Conservation (phyloP, 106 monocot species). For the Cymbidium sinense region DNA sequence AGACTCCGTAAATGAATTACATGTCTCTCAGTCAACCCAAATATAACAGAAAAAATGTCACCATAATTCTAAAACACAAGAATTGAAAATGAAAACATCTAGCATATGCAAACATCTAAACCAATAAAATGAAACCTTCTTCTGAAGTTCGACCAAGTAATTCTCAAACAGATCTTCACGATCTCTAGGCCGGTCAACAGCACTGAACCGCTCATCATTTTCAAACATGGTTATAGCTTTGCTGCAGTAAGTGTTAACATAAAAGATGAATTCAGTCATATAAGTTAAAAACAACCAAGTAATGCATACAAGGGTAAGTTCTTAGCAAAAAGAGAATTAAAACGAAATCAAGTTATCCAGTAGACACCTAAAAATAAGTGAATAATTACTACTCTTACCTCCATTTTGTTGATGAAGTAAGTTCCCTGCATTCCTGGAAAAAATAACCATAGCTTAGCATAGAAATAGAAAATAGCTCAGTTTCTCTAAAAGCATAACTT, state of each 20-base stretch:
- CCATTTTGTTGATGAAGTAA: conserved; percentile 73
- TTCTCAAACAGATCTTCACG: conserved; percentile 90
- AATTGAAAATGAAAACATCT: not conserved
- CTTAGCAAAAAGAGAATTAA: not conserved
- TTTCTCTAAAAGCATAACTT: not conserved
- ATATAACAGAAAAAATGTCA: not conserved
- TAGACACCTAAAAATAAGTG: not conserved
- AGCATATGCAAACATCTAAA: not conserved
- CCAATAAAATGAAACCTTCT: conserved; percentile 56
- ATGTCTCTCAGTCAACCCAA: not conserved
- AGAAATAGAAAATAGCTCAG: not conserved
- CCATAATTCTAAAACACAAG: not conserved
- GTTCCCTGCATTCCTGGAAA: conserved; percentile 85
- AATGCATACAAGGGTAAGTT: not conserved
- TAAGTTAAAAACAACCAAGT: not conserved
- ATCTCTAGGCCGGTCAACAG: conserved; percentile 82
- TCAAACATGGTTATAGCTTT: conserved; percentile 90
- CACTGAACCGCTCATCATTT: conserved; percentile 79
- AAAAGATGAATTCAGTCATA: not conserved
- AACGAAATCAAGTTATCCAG: not conserved
- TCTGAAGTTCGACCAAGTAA: conserved; percentile 77
- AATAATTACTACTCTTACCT: conserved; percentile 30
- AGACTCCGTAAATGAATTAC: not conserved
- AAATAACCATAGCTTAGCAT: not conserved
- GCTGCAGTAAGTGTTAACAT: conserved; percentile 28